Evolutionary conservation across 139 green algal genomes (phyloP).

Genomic region (Chlorella ohadii): DNA sequence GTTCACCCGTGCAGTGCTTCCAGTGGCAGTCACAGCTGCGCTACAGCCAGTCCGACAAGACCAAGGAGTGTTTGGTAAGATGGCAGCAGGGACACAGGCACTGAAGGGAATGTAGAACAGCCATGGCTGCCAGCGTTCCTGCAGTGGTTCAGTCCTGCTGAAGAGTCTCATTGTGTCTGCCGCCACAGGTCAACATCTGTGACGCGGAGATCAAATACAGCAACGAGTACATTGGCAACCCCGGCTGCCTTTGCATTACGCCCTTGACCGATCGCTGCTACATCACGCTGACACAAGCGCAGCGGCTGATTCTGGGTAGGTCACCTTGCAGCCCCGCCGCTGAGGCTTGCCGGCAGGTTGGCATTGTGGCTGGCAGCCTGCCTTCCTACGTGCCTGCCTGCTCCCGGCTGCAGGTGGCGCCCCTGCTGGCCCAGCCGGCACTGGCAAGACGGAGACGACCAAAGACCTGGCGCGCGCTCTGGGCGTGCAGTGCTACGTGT

Average conservation of each 20-base stretch:
- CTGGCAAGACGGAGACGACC: constrained; percentile 93
- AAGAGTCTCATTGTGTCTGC: background rate
- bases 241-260: constrained; percentile 95
- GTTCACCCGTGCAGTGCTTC: constrained; percentile 61
- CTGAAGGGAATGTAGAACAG: background rate
- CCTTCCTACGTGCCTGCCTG: background rate
- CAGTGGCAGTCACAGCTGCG: constrained; percentile 95
- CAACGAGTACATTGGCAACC: constrained; percentile 96
- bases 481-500: constrained; percentile 92
- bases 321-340: background rate
- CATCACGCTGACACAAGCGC: constrained; percentile 95
- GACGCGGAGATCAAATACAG: constrained; percentile 91
- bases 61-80: constrained; percentile 69
- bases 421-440: constrained; percentile 86
- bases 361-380: background rate
- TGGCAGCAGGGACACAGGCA: background rate
- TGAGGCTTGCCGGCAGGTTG: background rate
- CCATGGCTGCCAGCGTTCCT: background rate
- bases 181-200: constrained; percentile 83
- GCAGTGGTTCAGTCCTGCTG: background rate
- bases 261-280: constrained; percentile 95
- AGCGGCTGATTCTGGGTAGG: constrained; percentile 81
- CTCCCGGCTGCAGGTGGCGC: constrained; percentile 65
- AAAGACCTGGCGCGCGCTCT: constrained; percentile 91
- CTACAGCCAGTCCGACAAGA: constrained; percentile 86